A percentile compares a stretch with the other conserved stretches of the same genome.
phyloP scores from a whole-genome alignment of 371 early-diverging fungal genomes.

The Syncephalis fuscata region DNA sequence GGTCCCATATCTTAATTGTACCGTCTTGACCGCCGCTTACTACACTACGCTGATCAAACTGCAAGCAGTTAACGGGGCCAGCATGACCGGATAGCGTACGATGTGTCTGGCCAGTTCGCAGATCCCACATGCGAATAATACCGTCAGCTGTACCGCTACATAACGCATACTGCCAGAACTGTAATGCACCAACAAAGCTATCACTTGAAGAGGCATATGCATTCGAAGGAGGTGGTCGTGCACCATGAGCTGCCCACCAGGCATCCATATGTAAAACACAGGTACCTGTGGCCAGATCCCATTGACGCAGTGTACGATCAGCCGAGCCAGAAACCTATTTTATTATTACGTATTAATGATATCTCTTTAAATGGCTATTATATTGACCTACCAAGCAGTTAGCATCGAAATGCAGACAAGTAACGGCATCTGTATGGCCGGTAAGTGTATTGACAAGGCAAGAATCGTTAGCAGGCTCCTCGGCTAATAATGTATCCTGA shows the following conservation, averaged over 20 bases:
- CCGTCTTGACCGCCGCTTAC: constrained; percentile 67
- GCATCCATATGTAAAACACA: constrained; percentile 45
- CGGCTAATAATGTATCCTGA: neutral
- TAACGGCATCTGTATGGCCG: constrained; percentile 32
- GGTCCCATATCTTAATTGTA: constrained; percentile 69
- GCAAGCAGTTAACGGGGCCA: constrained; percentile 48
- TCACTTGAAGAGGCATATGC: constrained; percentile 19
- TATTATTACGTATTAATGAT: neutral
- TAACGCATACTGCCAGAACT: constrained; percentile 66
- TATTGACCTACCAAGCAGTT: constrained; percentile 16
- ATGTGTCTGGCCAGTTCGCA: constrained; percentile 21
- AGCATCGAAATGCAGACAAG: constrained; percentile 26
- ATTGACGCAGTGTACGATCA: constrained; percentile 78
- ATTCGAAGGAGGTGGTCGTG: constrained; percentile 4
- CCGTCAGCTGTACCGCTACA: constrained; percentile 80
- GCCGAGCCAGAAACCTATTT: constrained; percentile 58
- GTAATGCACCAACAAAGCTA: constrained; percentile 50
- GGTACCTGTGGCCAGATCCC: constrained; percentile 69
- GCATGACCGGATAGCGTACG: constrained; percentile 54
- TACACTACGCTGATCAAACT: constrained; percentile 62
- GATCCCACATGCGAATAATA: constrained; percentile 75
- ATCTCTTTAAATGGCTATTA: neutral
- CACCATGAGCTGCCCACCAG: constrained; percentile 37
- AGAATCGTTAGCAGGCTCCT: constrained; percentile 4
- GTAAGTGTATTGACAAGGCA: constrained; percentile 23